phyloP scores from a whole-genome alignment of 164 flowering plant genomes.

The Nelumbo lutea region DNA sequence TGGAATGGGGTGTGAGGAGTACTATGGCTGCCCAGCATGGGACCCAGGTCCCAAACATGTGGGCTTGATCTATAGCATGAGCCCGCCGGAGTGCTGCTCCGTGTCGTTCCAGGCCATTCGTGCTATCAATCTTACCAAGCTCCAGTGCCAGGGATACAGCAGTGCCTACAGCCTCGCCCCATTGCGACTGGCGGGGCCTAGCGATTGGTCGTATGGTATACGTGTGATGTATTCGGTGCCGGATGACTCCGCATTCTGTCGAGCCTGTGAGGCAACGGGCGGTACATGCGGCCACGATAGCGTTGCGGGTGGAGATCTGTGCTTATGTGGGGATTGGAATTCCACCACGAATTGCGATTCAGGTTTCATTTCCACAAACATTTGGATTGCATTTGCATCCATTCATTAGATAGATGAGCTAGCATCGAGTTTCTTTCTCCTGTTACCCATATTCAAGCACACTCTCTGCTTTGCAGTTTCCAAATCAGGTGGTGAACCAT shows the following conservation, averaged over 20 bases:
- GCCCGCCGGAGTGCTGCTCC: conserved; percentile 80
- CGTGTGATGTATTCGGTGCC: conserved; percentile 65
- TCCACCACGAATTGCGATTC: conserved; percentile 81
- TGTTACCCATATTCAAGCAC: neutral
- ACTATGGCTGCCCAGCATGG: conserved; percentile 76
- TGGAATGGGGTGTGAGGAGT: conserved; percentile 91
- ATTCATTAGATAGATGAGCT: too few relatives aligned
- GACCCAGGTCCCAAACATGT: conserved; percentile 23
- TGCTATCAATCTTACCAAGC: conserved; percentile 58
- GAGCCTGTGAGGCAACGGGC: conserved; percentile 81
- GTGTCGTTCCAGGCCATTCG: conserved; percentile 56
- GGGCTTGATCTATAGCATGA: conserved; percentile 34
- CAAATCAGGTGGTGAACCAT: neutral
- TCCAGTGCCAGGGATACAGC: conserved; percentile 77
- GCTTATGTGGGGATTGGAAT: conserved; percentile 70
- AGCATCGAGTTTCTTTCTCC: neutral
- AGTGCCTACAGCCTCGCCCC: conserved; percentile 91
- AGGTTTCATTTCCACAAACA: conserved; percentile 11
- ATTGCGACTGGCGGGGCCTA: conserved; percentile 45
- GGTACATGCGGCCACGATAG: conserved; percentile 75
- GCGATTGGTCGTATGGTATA: conserved; percentile 80
- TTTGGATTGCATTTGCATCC: too few relatives aligned
- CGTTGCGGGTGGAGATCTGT: conserved; percentile 43
- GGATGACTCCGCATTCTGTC: conserved; percentile 56
- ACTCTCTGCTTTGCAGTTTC: too few relatives aligned